Evolutionary conservation across 2,329 filamentous ascomycete genomes (phyloP), one percentile per base, ranked within the genome.

Genomic region (Juglanconis oblonga): DNA sequence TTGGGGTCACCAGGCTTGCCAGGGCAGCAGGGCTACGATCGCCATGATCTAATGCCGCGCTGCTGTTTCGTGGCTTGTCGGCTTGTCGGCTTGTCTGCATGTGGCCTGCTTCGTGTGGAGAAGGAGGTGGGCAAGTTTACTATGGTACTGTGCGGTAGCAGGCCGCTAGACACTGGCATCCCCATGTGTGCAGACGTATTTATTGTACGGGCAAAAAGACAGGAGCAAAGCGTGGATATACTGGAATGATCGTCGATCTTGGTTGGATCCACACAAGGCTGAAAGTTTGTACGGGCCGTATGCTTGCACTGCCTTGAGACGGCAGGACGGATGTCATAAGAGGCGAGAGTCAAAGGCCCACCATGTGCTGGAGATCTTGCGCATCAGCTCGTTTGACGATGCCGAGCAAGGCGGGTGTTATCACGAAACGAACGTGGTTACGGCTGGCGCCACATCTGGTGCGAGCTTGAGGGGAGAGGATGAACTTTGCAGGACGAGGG

Each of bases 41-140:
- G 32, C 58, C 58, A 58, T 52, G 58, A 57, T 52, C 55, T 55
- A 42, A 61, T 58, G 51, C 51, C 45, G 31, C 17, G 48, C 31
- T 55, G 59, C 51, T 59, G 56, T 58, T 55, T 54, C 51, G 45
- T 61, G 59, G 59, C 59, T 58, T 55, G 52, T 49, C 58, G 57
- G 58, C 58, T 57, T 31, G 14, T 35, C 1, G 5, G 31, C 9
- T 29, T n/a, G 52, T 13, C 6, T 38, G 36, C n/a, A 40, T 54
- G 52, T 54, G 33, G 14, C 32, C 33, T 24, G n/a, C n/a, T 48
- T 45, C 4, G 38, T 13, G 52, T 54, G 52, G 48, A 52, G 40
- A 31, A 13, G 57, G 33, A 11, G n/a, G 50, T 10, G 40, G 40
- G 48, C 33, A 8, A 14, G 13, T 24, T 14, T 51, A 11, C 11